These are phyloP conservation scores for Lachancea kluyveri DNA, from an alignment of 805 yeast genomes.

Conservation along the genomic window DNA sequence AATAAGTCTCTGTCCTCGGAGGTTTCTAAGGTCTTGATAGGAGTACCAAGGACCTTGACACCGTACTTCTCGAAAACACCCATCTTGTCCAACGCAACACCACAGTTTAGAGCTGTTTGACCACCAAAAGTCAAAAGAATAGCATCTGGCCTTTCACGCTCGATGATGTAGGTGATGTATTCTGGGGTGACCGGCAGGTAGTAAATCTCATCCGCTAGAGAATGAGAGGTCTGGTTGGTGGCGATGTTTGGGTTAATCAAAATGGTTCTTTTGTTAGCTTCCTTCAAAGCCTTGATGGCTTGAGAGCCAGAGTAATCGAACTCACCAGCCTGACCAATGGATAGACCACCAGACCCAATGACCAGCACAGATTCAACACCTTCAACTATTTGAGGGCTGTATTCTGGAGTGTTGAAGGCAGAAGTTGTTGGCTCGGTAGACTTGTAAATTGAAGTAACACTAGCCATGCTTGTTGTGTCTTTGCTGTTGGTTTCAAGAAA, in stretches of 20 bases:
- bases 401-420: conserved; percentile 24
- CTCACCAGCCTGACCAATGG: conserved; percentile 98
- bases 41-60: conserved; percentile 95
- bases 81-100: conserved; percentile 90
- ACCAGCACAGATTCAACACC: conserved; percentile 55
- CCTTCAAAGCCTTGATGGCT: conserved; percentile 92
- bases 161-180: conserved; percentile 89
- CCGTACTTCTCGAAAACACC: conserved; percentile 87
- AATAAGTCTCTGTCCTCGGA: conserved; percentile 97
- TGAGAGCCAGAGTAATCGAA: conserved; percentile 97
- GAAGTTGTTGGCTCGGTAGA: conserved; percentile 27
- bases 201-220: conserved; percentile 91
- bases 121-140: conserved; percentile 96
- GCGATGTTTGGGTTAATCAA: conserved; percentile 95
- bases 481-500: no score
- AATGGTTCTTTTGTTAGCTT: conserved; percentile 79
- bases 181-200: conserved; percentile 96
- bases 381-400: conserved; percentile 28
- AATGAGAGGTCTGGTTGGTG: conserved; percentile 92
- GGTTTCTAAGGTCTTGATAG: conserved; percentile 90
- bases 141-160: conserved; percentile 95
- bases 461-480: conserved; percentile 10
- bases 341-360: conserved; percentile 95
- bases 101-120: conserved; percentile 94
- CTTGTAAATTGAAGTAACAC: conserved; percentile 20